Evolutionary conservation across 176 grass and related monocot genomes (phyloP).

Genomic region (Tuctoria greenei): DNA sequence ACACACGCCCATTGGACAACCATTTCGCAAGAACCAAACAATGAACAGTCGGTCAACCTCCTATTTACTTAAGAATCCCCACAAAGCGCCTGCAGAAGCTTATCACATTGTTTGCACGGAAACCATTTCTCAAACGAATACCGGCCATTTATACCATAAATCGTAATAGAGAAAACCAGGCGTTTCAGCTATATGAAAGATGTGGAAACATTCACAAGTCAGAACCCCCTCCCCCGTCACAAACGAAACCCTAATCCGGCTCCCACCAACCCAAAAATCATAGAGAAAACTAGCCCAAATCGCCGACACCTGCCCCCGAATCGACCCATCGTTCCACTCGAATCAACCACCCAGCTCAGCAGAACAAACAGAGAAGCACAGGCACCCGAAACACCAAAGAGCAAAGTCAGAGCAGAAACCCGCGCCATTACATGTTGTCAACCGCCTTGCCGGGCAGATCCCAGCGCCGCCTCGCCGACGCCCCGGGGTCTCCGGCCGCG

Average conservation of each 20-base stretch:
- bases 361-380: neutral
- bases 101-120: neutral
- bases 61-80: conserved; percentile 29
- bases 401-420: neutral
- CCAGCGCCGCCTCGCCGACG: conserved; percentile 43
- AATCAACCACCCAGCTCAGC: conserved; percentile 21
- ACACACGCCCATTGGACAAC: conserved; percentile 11
- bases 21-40: neutral
- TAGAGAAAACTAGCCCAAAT: neutral
- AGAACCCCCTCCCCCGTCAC: neutral
- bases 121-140: neutral
- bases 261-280: neutral
- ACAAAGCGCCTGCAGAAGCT: conserved; percentile 10
- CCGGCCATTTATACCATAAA: conserved; percentile 1
- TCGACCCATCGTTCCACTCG: neutral
- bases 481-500: conserved; percentile 35
- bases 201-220: conserved; percentile 22
- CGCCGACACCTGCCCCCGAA: neutral
- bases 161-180: neutral
- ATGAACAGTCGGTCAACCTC: conserved; percentile 6
- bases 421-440: conserved; percentile 43
- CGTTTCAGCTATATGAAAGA: conserved; percentile 8
- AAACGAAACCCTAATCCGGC: conserved; percentile 39
- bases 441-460: conserved; percentile 42
- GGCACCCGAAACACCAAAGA: neutral